Conservation (phyloP, 148 eudicot genomes). For the Nepenthes gracilis region DNA sequence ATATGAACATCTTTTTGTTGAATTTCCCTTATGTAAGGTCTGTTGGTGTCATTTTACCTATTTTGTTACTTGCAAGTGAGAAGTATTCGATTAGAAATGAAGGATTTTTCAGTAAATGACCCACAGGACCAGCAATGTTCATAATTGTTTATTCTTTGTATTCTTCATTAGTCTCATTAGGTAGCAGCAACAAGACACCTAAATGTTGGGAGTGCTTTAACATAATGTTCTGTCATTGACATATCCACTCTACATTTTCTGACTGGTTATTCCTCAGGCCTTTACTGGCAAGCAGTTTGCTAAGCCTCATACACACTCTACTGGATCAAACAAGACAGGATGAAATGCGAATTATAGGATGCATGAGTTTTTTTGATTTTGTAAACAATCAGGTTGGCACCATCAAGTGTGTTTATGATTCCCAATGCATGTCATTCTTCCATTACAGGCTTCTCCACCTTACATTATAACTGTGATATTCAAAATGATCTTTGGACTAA, state of each 20-base stretch:
- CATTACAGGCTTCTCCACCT: background rate
- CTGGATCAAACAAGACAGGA: constrained; percentile 78
- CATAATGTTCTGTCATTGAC: no score
- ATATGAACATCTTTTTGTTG: no score
- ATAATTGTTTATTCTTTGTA: no score
- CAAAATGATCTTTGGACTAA: constrained; percentile 3
- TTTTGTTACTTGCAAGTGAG: no score
- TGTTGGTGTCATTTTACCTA: no score
- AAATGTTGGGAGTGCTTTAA: no score
- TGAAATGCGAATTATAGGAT: constrained; percentile 70
- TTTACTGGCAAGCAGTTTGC: constrained; percentile 75
- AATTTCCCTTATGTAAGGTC: no score
- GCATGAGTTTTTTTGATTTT: constrained; percentile 69
- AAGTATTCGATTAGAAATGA: no score
- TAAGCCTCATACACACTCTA: constrained; percentile 72
- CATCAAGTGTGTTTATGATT: background rate
- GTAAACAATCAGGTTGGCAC: constrained; percentile 64
- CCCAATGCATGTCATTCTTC: background rate
- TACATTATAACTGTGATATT: background rate
- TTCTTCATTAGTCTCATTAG: no score
- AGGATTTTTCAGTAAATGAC: no score
- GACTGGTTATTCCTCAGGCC: constrained; percentile 47
- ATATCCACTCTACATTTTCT: background rate
- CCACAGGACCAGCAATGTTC: no score
- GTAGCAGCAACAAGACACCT: no score